Evolutionary conservation across 257 asterid genomes (phyloP).

Genomic region (Solanum virginianum): DNA sequence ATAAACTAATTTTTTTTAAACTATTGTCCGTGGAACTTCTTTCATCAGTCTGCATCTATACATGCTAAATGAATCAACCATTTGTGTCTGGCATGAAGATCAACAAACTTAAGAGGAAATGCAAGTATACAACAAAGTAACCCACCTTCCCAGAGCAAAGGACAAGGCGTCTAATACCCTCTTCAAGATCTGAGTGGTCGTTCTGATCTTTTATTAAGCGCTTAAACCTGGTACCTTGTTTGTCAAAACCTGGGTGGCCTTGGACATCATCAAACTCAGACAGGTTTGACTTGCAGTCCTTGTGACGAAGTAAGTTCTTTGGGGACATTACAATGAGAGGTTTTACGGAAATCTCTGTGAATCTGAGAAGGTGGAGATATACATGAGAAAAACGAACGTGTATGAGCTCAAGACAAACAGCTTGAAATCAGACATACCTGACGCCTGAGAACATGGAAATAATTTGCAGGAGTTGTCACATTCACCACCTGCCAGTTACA

Average conservation of each 20-base stretch:
- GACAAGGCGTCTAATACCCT: conserved; percentile 69
- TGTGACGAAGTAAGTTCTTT: conserved; percentile 85
- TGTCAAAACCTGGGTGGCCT: conserved; percentile 96
- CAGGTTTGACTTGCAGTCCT: conserved; percentile 83
- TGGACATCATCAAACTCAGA: conserved; percentile 89
- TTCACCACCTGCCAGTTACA: conserved; percentile 99
- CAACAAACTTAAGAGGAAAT: background rate
- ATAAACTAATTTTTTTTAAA: background rate
- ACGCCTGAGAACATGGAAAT: conserved; percentile 96
- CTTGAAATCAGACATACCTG: conserved; percentile 43
- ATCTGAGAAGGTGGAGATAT: conserved; percentile 29
- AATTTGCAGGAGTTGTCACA: conserved; percentile 97
- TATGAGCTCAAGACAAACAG: background rate
- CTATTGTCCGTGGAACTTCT: background rate
- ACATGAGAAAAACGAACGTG: conserved; percentile 8
- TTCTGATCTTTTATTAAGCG: conserved; percentile 88
- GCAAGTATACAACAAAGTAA: background rate
- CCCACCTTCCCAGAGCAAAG: conserved; percentile 96
- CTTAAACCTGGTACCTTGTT: conserved; percentile 95
- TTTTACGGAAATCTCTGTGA: conserved; percentile 85
- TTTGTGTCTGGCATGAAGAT: background rate
- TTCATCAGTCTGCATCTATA: background rate
- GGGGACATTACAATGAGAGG: conserved; percentile 96
- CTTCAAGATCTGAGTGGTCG: conserved; percentile 65
- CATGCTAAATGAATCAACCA: background rate